These are phyloP conservation scores for Flaveria floridana DNA, from an alignment of 140 eudicot species.

Conservation along the genomic window DNA sequence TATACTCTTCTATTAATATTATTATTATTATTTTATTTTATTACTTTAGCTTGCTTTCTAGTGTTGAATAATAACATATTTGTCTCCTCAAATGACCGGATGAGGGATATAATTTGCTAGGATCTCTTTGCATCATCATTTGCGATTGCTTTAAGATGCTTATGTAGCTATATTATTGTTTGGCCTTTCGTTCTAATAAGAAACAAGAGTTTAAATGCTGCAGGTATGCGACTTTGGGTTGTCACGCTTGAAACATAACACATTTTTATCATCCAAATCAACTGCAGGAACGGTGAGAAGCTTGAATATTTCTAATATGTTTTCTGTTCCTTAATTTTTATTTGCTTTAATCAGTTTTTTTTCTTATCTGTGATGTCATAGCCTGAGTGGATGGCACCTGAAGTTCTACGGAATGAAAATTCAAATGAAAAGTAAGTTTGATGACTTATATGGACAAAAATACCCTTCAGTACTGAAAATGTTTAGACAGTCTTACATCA, in stretches of 20 bases:
- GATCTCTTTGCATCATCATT: background rate
- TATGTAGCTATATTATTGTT: conserved; percentile 1
- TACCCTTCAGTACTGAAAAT: conserved; percentile 13
- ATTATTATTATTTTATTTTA: too few species aligned
- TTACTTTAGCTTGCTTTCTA: background rate
- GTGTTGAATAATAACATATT: background rate
- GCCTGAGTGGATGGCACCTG: conserved; percentile 99
- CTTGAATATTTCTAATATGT: background rate
- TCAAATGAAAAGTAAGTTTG: conserved; percentile 93
- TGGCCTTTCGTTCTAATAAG: conserved; percentile 8
- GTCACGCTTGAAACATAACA: conserved; percentile 96
- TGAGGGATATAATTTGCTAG: background rate
- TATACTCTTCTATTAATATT: background rate
- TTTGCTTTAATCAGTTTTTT: conserved; percentile 13
- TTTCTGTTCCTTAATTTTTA: conserved; percentile 5
- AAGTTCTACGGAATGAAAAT: conserved; percentile 93
- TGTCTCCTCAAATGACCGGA: conserved; percentile 18
- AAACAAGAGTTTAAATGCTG: conserved; percentile 26
- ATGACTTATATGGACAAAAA: background rate
- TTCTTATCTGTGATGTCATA: conserved; percentile 34
- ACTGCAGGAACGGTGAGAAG: conserved; percentile 96
- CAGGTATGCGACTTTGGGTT: conserved; percentile 98
- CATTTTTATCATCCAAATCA: conserved; percentile 95
- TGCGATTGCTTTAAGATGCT: conserved; percentile 1
- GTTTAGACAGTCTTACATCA: background rate